phyloP scores from a whole-genome alignment of 1,139 yeast species.

The Yamadazyma membranifaciens region DNA sequence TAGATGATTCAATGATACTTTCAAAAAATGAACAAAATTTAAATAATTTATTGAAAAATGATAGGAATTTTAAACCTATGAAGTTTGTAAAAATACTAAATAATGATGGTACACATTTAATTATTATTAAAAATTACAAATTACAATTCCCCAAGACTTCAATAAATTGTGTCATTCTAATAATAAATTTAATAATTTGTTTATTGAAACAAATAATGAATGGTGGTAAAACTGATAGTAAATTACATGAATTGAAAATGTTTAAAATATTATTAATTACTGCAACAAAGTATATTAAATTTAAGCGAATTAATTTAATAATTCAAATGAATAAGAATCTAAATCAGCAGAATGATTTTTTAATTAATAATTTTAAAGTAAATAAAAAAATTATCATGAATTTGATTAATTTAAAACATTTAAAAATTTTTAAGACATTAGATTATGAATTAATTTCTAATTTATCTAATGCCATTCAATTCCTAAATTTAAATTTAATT shows the following conservation, averaged over 20 bases:
- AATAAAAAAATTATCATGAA: constrained; percentile 38
- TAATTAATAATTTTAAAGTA: constrained; percentile 34
- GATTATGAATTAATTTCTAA: constrained; percentile 9
- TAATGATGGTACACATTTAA: constrained; percentile 20
- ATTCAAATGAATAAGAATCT: constrained; percentile 27
- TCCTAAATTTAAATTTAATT: constrained; percentile 29
- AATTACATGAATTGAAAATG: constrained; percentile 17
- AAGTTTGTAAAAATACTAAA: constrained; percentile 14
- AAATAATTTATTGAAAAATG: constrained; percentile 9
- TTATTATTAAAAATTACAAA: constrained; percentile 12
- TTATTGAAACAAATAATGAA: constrained; percentile 20
- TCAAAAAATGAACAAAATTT: constrained; percentile 40
- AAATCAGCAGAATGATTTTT: constrained; percentile 27
- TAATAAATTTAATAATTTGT: constrained; percentile 24
- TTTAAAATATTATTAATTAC: constrained; percentile 34
- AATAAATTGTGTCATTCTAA: constrained; percentile 15
- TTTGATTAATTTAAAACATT: constrained; percentile 33
- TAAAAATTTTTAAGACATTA: constrained; percentile 19
- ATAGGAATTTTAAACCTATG: not conserved
- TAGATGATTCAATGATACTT: constrained; percentile 43
- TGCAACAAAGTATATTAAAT: constrained; percentile 31
- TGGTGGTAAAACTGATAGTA: not conserved
- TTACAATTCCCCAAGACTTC: constrained; percentile 15
- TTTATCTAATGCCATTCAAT: constrained; percentile 21
- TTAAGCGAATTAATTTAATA: constrained; percentile 22